Conservation (phyloP, 306 rosid species). For the Vigna mungo region DNA sequence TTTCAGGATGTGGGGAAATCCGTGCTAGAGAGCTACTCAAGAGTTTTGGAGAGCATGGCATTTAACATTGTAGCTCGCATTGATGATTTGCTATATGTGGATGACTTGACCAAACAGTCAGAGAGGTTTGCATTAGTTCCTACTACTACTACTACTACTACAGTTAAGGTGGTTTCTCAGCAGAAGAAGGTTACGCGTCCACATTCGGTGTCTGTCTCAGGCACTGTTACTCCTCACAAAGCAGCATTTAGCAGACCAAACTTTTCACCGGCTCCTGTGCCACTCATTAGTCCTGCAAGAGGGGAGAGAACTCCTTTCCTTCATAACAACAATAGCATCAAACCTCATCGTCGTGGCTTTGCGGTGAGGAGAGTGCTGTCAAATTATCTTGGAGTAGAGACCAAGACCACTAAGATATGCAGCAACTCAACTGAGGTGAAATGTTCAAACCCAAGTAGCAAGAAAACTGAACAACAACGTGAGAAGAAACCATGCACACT, state of each 20-base stretch:
- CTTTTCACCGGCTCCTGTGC: constrained; percentile 73
- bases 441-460: constrained; percentile 35
- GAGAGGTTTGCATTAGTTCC: constrained; percentile 66
- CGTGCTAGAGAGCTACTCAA: constrained; percentile 90
- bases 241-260: constrained; percentile 54
- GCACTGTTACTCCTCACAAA: constrained; percentile 76
- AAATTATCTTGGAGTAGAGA: constrained; percentile 89
- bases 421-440: constrained; percentile 63
- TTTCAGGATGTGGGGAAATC: constrained; percentile 96
- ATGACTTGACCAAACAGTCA: constrained; percentile 81
- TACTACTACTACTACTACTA: constrained; percentile 46
- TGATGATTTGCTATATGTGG: constrained; percentile 84
- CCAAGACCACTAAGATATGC: constrained; percentile 69
- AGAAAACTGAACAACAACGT: constrained; percentile 38
- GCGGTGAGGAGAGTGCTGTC: constrained; percentile 90
- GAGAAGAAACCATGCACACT: constrained; percentile 30
- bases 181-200: constrained; percentile 56
- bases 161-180: constrained; percentile 66
- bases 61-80: constrained; percentile 89
- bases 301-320: constrained; percentile 90
- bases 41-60: constrained; percentile 94
- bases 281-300: constrained; percentile 76
- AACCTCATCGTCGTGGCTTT: constrained; percentile 73
- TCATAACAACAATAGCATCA: constrained; percentile 51
- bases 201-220: constrained; percentile 69